Percentiles rank a stretch among this genome's conserved stretches.
Conservation (phyloP, 2,329 filamentous ascomycete species). For the Pseudocercospora pini-densiflorae region DNA sequence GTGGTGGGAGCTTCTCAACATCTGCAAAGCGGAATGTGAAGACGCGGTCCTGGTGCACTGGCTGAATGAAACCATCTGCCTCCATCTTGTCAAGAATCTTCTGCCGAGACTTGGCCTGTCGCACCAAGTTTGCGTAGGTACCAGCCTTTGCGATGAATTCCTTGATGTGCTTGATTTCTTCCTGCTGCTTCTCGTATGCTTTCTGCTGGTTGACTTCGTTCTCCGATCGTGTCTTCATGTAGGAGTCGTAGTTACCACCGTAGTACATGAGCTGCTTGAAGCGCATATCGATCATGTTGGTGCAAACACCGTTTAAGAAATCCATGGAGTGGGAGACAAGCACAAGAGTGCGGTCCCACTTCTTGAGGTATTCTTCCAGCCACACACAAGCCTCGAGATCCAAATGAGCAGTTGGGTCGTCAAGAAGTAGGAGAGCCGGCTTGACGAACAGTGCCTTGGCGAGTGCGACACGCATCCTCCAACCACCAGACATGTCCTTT, state of each 20-base stretch:
- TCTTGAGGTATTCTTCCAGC: slow-evolving; percentile 99
- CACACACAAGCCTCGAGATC: slow-evolving; percentile 99
- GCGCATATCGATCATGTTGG: slow-evolving; percentile 99
- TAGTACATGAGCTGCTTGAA: slow-evolving; percentile 90
- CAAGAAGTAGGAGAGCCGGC: slow-evolving; percentile 91
- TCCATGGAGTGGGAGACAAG: slow-evolving; percentile 98
- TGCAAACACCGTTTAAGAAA: slow-evolving; percentile 98
- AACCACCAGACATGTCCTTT: slow-evolving; percentile 99
- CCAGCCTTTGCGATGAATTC: slow-evolving; percentile 99
- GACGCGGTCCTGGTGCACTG: slow-evolving; percentile 79
- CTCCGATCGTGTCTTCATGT: slow-evolving; percentile 91
- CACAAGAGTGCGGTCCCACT: slow-evolving; percentile 97
- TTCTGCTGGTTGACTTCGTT: slow-evolving; percentile 99
- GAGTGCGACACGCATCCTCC: slow-evolving; percentile 99
- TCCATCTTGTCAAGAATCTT: slow-evolving; percentile 99
- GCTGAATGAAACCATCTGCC: slow-evolving; percentile 97
- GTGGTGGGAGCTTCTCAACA: slow-evolving; percentile 98
- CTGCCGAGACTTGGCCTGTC: slow-evolving; percentile 98
- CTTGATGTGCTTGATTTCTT: slow-evolving; percentile 99
- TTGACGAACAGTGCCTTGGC: slow-evolving; percentile 98
- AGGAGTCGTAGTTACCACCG: slow-evolving; percentile 98
- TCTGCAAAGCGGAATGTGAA: slow-evolving; percentile 99
- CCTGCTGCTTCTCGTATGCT: slow-evolving; percentile 98
- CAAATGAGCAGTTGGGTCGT: slow-evolving; percentile 98
- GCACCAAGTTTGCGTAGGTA: slow-evolving; percentile 99